Base-by-base conservation (phyloP, 2,329 filamentous ascomycete species). In the Onygenales sp. region DNA sequence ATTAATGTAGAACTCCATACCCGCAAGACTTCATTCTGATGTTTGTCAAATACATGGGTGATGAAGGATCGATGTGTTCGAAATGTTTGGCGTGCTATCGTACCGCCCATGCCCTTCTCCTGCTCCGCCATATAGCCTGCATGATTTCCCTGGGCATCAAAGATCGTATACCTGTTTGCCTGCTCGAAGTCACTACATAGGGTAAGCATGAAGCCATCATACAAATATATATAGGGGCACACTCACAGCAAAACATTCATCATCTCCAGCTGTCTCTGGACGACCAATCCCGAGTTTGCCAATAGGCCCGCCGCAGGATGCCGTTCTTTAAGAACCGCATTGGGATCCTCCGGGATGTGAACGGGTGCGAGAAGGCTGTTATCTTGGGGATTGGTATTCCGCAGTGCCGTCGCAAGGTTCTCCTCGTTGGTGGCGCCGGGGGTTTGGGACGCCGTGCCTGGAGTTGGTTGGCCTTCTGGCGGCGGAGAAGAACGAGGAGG, bases 121-220 rank as follows among this genome's bases (percentile, higher is more conserved):
- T 78, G 76, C 65, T 85, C 82, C 35, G 80, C 82, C 62, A 85
- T 78, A 59, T 82, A 85, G 10, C 82, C 82, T 43, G 85, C 74
- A 57, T 83, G 82, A 54, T 80, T 78, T 5, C 82, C 82, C 51
- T 78, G 73, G 2, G 80, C 80, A 67, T 84, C 79, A 74, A 84
- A 78, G 48, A 85, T 83, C 11, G 83, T 75, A 63, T 85, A 85
- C 64, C 76, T 76, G 61, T 85, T 85, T 10, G 82, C 81, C 64
- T 85, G 82, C 65, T 85, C 82, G 58, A 84, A 84, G 1, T 82
- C 82, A 56, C 71, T 73, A 27, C 35, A 21, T 13, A 10, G 2
- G 5, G n/a, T 39, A 17, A 41, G 14, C 21, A 49, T 13, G 3
- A 31, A 3, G n/a, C 21, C 7, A 13, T 11, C 33, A 10, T 36